phyloP scores from a whole-genome alignment of 1,284 basidiomycete species.

The Heterobasidion annosum region DNA sequence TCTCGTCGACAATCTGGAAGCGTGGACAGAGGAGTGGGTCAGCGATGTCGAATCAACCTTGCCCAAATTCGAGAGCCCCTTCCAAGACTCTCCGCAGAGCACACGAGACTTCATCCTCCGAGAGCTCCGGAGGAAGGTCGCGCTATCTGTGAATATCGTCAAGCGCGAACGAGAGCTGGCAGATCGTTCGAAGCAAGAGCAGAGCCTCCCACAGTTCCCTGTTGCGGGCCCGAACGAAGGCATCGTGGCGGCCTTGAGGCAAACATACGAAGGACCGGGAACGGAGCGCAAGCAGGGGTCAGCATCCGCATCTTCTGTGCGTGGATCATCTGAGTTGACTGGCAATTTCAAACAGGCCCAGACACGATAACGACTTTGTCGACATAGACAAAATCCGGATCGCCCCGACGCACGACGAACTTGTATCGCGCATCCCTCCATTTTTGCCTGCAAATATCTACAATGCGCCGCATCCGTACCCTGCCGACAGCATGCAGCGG shows the following conservation, averaged over 20 bases:
- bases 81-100: constrained; percentile 13
- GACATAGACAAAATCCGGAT: constrained; percentile 50
- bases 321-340: constrained; percentile 36
- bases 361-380: constrained; percentile 58
- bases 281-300: neutral
- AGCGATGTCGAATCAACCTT: constrained; percentile 24
- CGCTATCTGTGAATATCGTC: constrained; percentile 21
- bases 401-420: constrained; percentile 54
- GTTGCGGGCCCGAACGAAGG: constrained; percentile 9
- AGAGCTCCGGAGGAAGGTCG: constrained; percentile 28
- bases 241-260: constrained; percentile 17
- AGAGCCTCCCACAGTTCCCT: neutral
- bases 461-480: constrained; percentile 51
- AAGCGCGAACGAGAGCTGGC: neutral
- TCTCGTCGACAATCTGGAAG: constrained; percentile 31
- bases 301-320: constrained; percentile 31
- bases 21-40: constrained; percentile 40
- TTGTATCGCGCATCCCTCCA: constrained; percentile 33
- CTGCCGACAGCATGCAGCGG: constrained; percentile 44
- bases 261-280: constrained; percentile 28
- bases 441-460: constrained; percentile 51
- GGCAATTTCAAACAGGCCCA: constrained; percentile 28
- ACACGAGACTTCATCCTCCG: constrained; percentile 28
- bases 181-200: neutral
- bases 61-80: constrained; percentile 27